Evolutionary conservation across 768 basidiomycete genomes (phyloP).

Genomic region (Mycena rosella): DNA sequence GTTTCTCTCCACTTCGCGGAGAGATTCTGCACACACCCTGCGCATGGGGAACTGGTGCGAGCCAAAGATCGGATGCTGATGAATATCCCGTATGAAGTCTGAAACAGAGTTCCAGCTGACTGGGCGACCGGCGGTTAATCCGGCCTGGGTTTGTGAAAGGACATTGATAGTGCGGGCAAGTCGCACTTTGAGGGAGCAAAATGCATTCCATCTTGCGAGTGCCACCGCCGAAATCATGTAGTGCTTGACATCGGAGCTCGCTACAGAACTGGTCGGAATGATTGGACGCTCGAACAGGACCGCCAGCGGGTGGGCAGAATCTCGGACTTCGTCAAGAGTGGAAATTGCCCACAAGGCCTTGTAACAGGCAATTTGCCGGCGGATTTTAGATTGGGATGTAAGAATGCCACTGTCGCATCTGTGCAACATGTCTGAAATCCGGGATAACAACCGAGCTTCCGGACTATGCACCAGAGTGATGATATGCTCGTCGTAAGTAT

Average conservation of each 20-base stretch:
- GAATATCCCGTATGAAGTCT: background rate
- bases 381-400: background rate
- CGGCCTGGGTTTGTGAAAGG: background rate
- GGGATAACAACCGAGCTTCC: background rate
- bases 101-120: background rate
- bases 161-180: background rate
- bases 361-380: background rate
- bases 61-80: background rate
- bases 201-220: background rate
- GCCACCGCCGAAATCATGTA: background rate
- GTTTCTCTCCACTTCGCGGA: background rate
- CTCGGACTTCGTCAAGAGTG: too few species aligned
- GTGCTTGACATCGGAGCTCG: background rate
- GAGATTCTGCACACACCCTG: background rate
- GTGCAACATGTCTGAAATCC: background rate
- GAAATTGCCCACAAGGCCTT: constrained; percentile 14
- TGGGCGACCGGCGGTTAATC: background rate
- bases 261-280: background rate
- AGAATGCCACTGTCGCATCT: background rate
- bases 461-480: background rate
- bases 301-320: too few species aligned
- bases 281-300: background rate
- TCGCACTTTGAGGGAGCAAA: background rate
- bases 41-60: background rate
- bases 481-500: constrained; percentile 1